Conservation (phyloP, 2,329 filamentous ascomycete species). For the Bipolaris oryzae region DNA sequence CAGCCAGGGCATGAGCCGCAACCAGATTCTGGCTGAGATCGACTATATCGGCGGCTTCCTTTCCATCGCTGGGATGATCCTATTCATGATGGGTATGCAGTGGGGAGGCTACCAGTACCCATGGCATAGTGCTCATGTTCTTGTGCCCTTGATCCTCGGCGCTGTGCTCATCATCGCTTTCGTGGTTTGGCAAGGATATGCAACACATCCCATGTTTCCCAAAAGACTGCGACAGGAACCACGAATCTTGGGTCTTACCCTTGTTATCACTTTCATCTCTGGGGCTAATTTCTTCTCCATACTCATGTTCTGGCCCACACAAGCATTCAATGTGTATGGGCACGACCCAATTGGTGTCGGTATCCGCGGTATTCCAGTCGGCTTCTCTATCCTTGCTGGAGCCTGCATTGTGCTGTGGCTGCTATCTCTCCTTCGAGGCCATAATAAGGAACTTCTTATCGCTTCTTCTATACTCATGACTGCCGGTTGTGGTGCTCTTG, state of each 20-base stretch:
- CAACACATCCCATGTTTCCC: conserved; percentile 53
- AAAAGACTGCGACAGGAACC: conserved; percentile 34
- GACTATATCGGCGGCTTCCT: conserved; percentile 39
- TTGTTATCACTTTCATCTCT: conserved; percentile 43
- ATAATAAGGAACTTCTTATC: conserved; percentile 66
- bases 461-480: conserved; percentile 68
- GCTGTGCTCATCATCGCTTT: conserved; percentile 53
- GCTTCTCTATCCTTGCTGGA: conserved; percentile 67
- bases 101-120: conserved; percentile 61
- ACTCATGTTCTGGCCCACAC: conserved; percentile 43
- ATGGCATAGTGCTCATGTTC: conserved; percentile 62
- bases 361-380: conserved; percentile 67
- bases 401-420: conserved; percentile 65
- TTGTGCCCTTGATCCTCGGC: conserved; percentile 61
- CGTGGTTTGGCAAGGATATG: conserved; percentile 53
- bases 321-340: conserved; percentile 42
- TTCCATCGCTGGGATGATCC: conserved; percentile 30
- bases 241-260: conserved; percentile 35
- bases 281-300: conserved; percentile 43
- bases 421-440: conserved; percentile 62
- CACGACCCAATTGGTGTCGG: conserved; percentile 70
- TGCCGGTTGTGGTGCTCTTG: conserved; percentile 64
- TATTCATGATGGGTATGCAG: conserved; percentile 40
- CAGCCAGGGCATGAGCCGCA: conserved; percentile 33
- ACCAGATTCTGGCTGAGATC: conserved; percentile 29